These are phyloP conservation scores for Wallemia mellicola DNA, from an alignment of 1,284 basidiomycete genomes.

Conservation along the genomic window DNA sequence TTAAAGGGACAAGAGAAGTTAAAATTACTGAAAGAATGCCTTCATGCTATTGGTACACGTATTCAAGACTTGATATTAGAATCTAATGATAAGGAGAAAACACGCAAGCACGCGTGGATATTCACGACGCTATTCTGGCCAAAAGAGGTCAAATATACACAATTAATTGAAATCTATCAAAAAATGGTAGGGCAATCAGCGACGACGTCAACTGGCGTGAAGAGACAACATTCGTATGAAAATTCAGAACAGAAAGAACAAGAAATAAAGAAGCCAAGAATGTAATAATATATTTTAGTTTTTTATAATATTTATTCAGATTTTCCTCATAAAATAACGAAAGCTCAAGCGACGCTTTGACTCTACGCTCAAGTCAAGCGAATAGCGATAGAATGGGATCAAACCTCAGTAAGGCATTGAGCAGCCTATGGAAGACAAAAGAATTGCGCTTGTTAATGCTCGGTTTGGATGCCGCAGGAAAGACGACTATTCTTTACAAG, in stretches of 20 bases:
- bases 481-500: conserved; percentile 97
- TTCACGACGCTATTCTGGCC: conserved; percentile 94
- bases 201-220: not conserved
- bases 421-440: conserved; percentile 18
- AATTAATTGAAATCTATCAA: conserved; percentile 69
- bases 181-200: conserved; percentile 37
- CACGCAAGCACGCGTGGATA: conserved; percentile 76
- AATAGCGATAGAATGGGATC: not conserved
- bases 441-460: conserved; percentile 39
- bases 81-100: conserved; percentile 45
- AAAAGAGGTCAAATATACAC: conserved; percentile 69
- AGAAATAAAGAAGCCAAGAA: not conserved
- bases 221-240: not conserved
- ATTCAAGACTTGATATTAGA: conserved; percentile 63
- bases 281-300: not conserved
- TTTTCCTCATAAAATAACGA: not conserved
- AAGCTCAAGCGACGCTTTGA: not conserved
- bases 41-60: conserved; percentile 70
- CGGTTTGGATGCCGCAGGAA: conserved; percentile 81
- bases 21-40: conserved; percentile 74
- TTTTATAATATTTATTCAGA: not conserved
- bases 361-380: not conserved
- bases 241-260: not conserved
- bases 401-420: not conserved
- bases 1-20: conserved; percentile 85